Evolutionary conservation across 202 grass and related monocot species (phyloP), one percentile per base, ranked within the genome.

Genomic region (Digitaria exilis): DNA sequence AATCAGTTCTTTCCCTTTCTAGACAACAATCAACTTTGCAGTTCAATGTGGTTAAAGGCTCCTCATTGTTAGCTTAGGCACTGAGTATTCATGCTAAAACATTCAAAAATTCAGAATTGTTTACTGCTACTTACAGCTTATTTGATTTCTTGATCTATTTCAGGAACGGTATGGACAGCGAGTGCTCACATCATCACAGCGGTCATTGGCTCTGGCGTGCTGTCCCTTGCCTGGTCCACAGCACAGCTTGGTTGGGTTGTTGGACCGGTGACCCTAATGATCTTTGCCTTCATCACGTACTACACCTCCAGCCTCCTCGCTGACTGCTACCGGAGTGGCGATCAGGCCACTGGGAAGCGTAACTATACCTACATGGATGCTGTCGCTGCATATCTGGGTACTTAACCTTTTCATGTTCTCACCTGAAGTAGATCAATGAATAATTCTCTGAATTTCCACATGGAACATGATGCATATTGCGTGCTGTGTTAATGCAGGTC

Each of bases 161-260:
- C 84, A 94, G 89, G 92, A 42, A 95, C 87, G 14, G 67, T 93
- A 62, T 93, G 95, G 88, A 98, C 95, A 0, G 92, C 95, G 5
- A 95, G 95, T 42, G 92, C 95, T 0, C 95, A 97, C 82, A 97
- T 97, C 69, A 93, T 97, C 84, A 97, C 95, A 39, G 92, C 95
- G 0, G 95, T 98, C 35, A 95, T 98, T 16, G 95, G 95, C 49
- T 98, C 95, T 1, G 95, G 95, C 0, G 92, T 98, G 75, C 95
- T 98, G 19, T 95, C 95, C 32, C 86, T 98, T 1, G 92, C 90
- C 18, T 98, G 95, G 95, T 87, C 95, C 3, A 95, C 71, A 24
- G 86, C 95, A 2, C 95, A 98, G 61, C 92, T 98, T 0, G 95
- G 95, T 26, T 98, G 95, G 95, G 16, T 95, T 24, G 82, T 77